Evolutionary conservation across 495 filamentous ascomycete genomes (phyloP).

Genomic region (Xylaria scruposa): DNA sequence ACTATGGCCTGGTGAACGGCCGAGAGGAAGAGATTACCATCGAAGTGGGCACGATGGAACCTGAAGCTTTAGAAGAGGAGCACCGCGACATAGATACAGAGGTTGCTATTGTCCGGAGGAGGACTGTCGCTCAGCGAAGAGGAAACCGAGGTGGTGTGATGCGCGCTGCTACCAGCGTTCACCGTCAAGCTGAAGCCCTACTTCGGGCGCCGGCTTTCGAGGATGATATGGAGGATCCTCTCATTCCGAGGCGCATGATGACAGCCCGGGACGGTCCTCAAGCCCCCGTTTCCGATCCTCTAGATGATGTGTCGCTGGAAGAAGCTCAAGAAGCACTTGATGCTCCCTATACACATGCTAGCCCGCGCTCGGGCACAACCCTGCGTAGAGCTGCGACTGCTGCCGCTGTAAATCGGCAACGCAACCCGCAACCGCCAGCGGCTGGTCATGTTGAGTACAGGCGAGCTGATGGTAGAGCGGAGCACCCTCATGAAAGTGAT

Average conservation of each 20-base stretch:
- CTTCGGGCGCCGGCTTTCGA: conserved; percentile 51
- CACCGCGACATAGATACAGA: conserved; percentile 79
- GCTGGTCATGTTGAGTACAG: conserved; percentile 54
- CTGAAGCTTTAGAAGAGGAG: conserved; percentile 75
- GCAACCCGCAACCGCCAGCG: conserved; percentile 57
- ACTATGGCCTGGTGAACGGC: conserved; percentile 64
- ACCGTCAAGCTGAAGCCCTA: conserved; percentile 51
- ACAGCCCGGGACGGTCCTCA: conserved; percentile 32
- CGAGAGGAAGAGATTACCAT: conserved; percentile 64
- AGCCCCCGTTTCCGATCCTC: conserved; percentile 21
- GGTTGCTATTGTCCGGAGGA: conserved; percentile 78
- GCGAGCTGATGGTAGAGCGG: conserved; percentile 67
- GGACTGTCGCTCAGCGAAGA: conserved; percentile 69
- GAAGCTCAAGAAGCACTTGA: conserved; percentile 67
- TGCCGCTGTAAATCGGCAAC: conserved; percentile 69
- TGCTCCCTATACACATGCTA: conserved; percentile 77
- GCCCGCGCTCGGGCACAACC: conserved; percentile 76
- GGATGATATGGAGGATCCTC: conserved; percentile 50
- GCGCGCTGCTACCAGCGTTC: conserved; percentile 42
- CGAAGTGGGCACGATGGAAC: conserved; percentile 74
- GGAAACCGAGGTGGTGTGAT: conserved; percentile 46
- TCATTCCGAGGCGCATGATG: conserved; percentile 48
- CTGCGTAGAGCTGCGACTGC: conserved; percentile 81
- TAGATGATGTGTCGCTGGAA: conserved; percentile 41
- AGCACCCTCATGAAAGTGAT: conserved; percentile 86